Percentiles rank a stretch among this genome's conserved stretches.
Evolutionary conservation across 2,329 filamentous ascomycete genomes (phyloP).

Genomic region (Pseudogymnoascus sp.): DNA sequence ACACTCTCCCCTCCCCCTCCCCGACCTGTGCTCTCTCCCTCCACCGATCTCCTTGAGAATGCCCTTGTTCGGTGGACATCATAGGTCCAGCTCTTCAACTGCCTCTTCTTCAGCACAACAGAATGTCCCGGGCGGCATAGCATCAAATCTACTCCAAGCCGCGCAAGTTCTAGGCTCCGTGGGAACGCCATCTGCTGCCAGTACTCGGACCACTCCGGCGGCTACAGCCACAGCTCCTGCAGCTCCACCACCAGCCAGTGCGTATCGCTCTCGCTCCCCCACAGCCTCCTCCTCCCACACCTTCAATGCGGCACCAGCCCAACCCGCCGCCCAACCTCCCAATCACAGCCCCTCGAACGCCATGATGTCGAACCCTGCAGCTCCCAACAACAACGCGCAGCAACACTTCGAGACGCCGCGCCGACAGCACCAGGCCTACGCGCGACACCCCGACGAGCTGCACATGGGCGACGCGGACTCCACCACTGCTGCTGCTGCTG

Average conservation of each 20-base stretch:
- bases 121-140: conserved; percentile 20
- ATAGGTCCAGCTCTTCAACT: neutral
- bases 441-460: conserved; percentile 46
- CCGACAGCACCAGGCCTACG: conserved; percentile 37
- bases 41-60: neutral
- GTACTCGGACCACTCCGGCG: conserved; percentile 16
- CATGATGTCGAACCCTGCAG: conserved; percentile 19
- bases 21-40: neutral
- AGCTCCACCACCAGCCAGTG: conserved; percentile 37
- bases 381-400: conserved; percentile 39
- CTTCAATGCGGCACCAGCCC: conserved; percentile 26
- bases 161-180: conserved; percentile 25
- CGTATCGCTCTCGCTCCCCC: conserved; percentile 30
- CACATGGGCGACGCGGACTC: conserved; percentile 38
- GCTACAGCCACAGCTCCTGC: conserved; percentile 17
- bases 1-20: neutral
- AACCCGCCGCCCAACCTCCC: conserved; percentile 26
- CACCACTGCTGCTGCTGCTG: conserved; percentile 19
- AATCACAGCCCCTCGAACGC: conserved; percentile 18
- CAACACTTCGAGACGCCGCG: conserved; percentile 43
- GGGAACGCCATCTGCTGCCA: conserved; percentile 20
- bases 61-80: conserved; percentile 7
- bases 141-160: conserved; percentile 24
- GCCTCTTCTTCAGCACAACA: conserved; percentile 19
- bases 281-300: conserved; percentile 24